Percentiles rank a stretch among this genome's conserved stretches.
phyloP scores from a whole-genome alignment of 352 stramenopile genomes.

The Globisporangium barbulae region DNA sequence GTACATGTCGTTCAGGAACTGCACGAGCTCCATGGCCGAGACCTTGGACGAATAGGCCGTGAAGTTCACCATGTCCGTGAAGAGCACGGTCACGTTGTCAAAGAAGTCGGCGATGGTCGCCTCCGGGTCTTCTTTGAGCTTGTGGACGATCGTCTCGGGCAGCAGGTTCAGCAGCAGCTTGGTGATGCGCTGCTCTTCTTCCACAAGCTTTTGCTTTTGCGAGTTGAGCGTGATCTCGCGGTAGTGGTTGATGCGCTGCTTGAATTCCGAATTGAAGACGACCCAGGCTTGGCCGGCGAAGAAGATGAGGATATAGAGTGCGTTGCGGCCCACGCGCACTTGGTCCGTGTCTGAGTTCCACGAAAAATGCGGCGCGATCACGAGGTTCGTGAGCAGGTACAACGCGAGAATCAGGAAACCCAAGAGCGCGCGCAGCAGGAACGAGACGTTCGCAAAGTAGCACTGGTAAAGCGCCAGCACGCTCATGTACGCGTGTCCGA shows the following conservation, averaged over 20 bases:
- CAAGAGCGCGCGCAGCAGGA: constrained; percentile 53
- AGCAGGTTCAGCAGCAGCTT: constrained; percentile 79
- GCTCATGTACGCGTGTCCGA: constrained; percentile 77
- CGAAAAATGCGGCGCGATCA: constrained; percentile 42
- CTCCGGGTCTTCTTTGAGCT: constrained; percentile 76
- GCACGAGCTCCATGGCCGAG: constrained; percentile 81
- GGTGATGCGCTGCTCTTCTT: constrained; percentile 75
- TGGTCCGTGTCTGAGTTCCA: constrained; percentile 40
- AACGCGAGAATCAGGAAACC: constrained; percentile 61
- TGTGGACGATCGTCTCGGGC: constrained; percentile 81
- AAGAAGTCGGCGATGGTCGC: constrained; percentile 84
- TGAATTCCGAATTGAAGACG: constrained; percentile 86
- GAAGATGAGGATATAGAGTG: constrained; percentile 84
- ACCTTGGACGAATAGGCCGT: constrained; percentile 79
- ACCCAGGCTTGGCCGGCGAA: constrained; percentile 74
- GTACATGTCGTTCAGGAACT: constrained; percentile 89
- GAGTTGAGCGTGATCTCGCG: constrained; percentile 78
- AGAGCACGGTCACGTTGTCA: constrained; percentile 82
- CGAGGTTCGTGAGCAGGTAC: constrained; percentile 62
- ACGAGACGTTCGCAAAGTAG: constrained; percentile 80
- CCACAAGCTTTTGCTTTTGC: constrained; percentile 80
- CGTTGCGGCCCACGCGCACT: constrained; percentile 58
- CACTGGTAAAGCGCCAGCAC: constrained; percentile 78
- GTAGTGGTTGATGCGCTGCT: constrained; percentile 87
- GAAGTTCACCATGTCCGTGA: constrained; percentile 88